Evolutionary conservation across 139 green algal genomes (phyloP), one percentile per base, ranked within the genome.

Genomic region (Chlorella sp.): DNA sequence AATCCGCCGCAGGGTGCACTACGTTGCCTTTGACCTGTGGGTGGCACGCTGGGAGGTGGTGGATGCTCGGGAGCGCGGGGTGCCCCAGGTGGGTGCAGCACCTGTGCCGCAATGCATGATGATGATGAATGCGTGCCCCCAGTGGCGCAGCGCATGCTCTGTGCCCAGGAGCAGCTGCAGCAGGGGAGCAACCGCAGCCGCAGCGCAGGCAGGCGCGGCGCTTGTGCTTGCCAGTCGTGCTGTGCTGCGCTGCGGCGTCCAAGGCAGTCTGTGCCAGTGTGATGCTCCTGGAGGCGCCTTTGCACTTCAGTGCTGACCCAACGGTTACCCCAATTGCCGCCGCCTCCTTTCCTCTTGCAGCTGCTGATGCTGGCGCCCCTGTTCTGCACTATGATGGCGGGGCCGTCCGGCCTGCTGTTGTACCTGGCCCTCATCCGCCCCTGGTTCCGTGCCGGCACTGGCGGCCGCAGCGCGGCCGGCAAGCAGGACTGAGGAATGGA

Each of bases 361-460:
- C 21, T 70, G 23, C 32, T 81, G 17, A 81, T 81, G 74, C 56
- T 36, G 11, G 18, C 69, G 21, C 74, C 74, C 28, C 55, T 81
- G 21, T n/a, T 70, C 16, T 30, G 67, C 18, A 81, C 74, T 2
- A 69, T 51, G 32, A 47, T 81, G 34, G 30, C 69, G 0, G 74
- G 74, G 3, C 74, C 74, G 18, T 17, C 74, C 1, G 74, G 74
- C 32, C 74, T 81, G 55, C 74, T 81, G 21, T 20, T 81, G 12
- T 81, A 81, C 56, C 74, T 81, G n/a, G n/a, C 34, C 0, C 28
- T 55, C 74, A 70, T 81, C 74, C 74, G 74, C 74, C 74, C 74
- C 56, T 71, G 21, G 18, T 81, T 81, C 47, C 18, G n/a, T 1
- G 28, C 18, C 30, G 16, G n/a, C 23, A 32, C 71, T 4, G 41